phyloP scores from a whole-genome alignment of 2,329 filamentous ascomycete genomes.

The Fusarium beomiforme region DNA sequence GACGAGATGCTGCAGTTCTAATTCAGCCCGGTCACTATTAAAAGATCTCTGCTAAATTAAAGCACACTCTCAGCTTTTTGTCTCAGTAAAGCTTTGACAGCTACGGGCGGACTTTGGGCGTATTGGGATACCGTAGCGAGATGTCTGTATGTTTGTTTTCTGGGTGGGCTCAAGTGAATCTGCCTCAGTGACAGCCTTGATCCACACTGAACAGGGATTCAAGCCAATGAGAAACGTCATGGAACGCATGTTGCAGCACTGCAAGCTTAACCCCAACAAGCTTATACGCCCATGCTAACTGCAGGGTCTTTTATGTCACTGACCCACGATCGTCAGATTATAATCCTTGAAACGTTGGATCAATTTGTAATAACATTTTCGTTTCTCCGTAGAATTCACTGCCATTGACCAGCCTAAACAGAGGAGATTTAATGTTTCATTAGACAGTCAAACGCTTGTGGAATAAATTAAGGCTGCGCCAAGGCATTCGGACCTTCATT shows the following conservation, averaged over 20 bases:
- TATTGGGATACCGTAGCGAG: background rate
- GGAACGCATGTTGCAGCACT: background rate
- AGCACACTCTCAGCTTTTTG: background rate
- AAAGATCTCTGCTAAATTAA: background rate
- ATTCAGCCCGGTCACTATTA: background rate
- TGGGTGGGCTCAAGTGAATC: background rate
- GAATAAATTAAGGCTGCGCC: background rate
- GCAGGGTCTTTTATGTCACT: constrained; percentile 22
- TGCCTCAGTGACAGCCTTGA: constrained; percentile 29
- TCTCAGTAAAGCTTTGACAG: background rate
- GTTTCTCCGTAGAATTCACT: background rate
- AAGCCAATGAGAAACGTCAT: background rate
- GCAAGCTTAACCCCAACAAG: constrained; percentile 28
- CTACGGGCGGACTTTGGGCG: background rate
- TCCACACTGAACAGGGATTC: background rate
- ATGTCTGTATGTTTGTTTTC: background rate
- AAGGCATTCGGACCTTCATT: background rate
- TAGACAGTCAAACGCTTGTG: background rate
- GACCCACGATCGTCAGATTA: background rate
- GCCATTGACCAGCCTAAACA: background rate
- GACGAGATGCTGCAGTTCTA: background rate
- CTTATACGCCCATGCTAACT: constrained; percentile 25
- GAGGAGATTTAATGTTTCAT: background rate
- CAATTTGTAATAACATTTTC: background rate
- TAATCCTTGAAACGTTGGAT: background rate